These are phyloP conservation scores for Kodamaea leandrae DNA, from an alignment of 805 yeast species.

Conservation along the genomic window DNA sequence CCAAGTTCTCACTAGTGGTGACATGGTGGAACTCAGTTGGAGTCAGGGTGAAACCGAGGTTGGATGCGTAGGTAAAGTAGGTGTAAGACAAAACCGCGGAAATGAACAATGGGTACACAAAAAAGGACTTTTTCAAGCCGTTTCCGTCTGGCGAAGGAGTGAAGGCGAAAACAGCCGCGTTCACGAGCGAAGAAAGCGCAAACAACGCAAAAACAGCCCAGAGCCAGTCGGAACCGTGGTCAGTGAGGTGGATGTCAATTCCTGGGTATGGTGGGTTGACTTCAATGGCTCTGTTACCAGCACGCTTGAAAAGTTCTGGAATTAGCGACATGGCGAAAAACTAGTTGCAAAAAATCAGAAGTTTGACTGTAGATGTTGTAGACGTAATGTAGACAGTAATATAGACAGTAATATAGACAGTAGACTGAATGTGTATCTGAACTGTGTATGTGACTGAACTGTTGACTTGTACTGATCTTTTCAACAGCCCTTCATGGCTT, in stretches of 20 bases:
- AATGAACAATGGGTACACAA: conserved; percentile 43
- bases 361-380: no score
- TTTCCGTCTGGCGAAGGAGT: conserved; percentile 14
- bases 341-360: no score
- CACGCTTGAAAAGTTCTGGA: conserved; percentile 10
- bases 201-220: conserved; percentile 60
- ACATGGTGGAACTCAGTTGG: conserved; percentile 50
- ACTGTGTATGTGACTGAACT: no score
- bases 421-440: no score
- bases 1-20: conserved; percentile 25
- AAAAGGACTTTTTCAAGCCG: conserved; percentile 32
- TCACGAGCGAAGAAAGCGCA: conserved; percentile 33
- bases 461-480: no score
- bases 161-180: conserved; percentile 24
- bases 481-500: no score
- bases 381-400: no score
- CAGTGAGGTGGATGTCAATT: conserved; percentile 51
- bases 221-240: conserved; percentile 64
- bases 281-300: conserved; percentile 37
- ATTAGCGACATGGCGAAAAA: no score
- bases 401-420: no score
- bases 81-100: conserved; percentile 44
- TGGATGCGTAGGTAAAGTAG: conserved; percentile 56
- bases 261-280: conserved; percentile 40
- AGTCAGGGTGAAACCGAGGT: conserved; percentile 53